These are phyloP conservation scores for Rhipidocladum racemiflorum DNA, from an alignment of 176 grass and related monocot species.

Conservation along the genomic window DNA sequence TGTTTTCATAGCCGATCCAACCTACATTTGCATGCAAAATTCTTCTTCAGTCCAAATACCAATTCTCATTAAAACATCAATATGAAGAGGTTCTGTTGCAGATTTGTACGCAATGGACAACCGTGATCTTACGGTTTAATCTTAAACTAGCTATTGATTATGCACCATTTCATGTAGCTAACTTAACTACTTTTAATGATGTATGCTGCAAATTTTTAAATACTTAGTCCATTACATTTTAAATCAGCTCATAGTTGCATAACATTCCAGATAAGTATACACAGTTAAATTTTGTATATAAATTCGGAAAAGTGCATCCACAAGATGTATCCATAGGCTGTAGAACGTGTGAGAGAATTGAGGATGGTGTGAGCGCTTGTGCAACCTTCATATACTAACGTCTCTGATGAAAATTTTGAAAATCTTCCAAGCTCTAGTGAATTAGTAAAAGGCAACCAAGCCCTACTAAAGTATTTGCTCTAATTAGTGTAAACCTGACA, in stretches of 20 bases:
- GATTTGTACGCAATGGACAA: neutral
- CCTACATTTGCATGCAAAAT: conserved; percentile 40
- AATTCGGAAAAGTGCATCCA: neutral
- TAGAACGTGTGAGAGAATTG: neutral
- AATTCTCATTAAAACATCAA: neutral
- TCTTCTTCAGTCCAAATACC: neutral
- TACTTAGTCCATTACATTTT: neutral
- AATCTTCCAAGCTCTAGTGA: neutral
- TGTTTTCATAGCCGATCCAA: conserved; percentile 56
- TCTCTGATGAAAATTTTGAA: neutral
- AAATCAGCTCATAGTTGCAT: neutral
- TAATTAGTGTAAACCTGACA: neutral
- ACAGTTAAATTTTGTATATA: neutral
- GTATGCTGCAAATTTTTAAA: neutral
- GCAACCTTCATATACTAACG: neutral
- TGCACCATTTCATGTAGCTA: neutral
- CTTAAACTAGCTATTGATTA: neutral
- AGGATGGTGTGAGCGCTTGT: neutral
- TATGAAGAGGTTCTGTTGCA: neutral
- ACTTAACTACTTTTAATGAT: neutral
- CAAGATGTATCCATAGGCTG: neutral
- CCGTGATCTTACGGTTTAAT: neutral
- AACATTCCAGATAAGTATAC: neutral
- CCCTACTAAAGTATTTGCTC: neutral
- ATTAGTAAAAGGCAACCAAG: neutral